phyloP scores from a whole-genome alignment of 1,284 basidiomycete genomes.

The Exobasidium cylindrosporum region DNA sequence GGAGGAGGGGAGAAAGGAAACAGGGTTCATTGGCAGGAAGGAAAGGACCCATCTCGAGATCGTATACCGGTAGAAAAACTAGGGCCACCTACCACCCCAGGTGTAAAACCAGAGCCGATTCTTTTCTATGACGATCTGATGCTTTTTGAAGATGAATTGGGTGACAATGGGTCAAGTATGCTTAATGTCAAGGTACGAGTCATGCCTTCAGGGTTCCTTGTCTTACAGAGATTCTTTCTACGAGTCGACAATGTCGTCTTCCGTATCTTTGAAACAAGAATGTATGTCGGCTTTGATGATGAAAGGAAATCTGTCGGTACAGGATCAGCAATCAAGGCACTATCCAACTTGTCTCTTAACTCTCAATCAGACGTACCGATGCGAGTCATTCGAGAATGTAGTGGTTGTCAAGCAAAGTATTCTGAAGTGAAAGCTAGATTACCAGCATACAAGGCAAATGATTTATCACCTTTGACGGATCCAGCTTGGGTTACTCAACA shows the following conservation, averaged over 20 bases:
- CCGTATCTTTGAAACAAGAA: slow-evolving; percentile 80
- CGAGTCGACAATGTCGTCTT: slow-evolving; percentile 95
- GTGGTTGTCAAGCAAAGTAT: slow-evolving; percentile 87
- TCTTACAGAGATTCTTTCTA: slow-evolving; percentile 85
- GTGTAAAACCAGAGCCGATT: slow-evolving; percentile 40
- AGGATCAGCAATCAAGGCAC: background rate
- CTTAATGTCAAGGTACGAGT: slow-evolving; percentile 64
- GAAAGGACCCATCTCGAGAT: slow-evolving; percentile 38
- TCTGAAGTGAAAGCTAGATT: slow-evolving; percentile 73
- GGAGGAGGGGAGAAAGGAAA: slow-evolving; percentile 59
- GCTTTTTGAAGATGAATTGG: slow-evolving; percentile 52
- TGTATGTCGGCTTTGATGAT: slow-evolving; percentile 76
- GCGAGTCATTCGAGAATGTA: slow-evolving; percentile 72
- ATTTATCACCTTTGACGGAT: slow-evolving; percentile 85
- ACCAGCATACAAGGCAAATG: slow-evolving; percentile 67
- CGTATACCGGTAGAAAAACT: slow-evolving; percentile 50
- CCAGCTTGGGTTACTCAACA: slow-evolving; percentile 71
- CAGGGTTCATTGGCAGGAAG: slow-evolving; percentile 23
- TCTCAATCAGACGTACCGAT: slow-evolving; percentile 11
- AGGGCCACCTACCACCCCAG: slow-evolving; percentile 28
- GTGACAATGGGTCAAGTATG: slow-evolving; percentile 51
- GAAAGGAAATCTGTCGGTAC: background rate
- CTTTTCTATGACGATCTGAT: slow-evolving; percentile 54
- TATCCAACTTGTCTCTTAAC: slow-evolving; percentile 3
- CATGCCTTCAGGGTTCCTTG: slow-evolving; percentile 93